Evolutionary conservation across 208 protist genomes (phyloP).

Genomic region (Strigomonas culicis): DNA sequence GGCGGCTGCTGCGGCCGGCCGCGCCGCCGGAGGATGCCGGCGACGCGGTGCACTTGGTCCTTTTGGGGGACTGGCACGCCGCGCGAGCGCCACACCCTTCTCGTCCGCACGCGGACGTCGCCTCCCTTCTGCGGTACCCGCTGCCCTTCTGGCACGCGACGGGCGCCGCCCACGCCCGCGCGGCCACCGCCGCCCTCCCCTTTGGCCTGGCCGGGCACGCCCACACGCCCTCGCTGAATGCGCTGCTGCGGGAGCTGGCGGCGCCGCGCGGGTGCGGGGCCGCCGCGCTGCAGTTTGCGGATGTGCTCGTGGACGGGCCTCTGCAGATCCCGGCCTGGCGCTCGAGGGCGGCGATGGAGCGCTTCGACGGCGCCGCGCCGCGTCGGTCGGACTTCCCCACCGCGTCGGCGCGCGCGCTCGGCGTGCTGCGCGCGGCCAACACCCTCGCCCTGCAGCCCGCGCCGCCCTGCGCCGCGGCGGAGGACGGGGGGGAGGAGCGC

Average conservation of each 20-base stretch:
- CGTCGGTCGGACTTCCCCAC: background rate
- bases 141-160: background rate
- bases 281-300: constrained; percentile 12
- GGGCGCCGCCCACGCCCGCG: too few relatives aligned
- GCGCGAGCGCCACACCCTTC: too few relatives aligned
- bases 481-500: background rate
- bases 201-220: constrained; percentile 26
- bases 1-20: constrained; percentile 12
- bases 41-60: background rate
- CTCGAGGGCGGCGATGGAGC: background rate
- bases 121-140: background rate
- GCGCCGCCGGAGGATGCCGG: background rate
- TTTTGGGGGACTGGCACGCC: background rate
- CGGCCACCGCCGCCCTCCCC: background rate
- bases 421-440: background rate
- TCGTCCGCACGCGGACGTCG: background rate
- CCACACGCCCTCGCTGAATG: constrained; percentile 49
- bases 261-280: background rate
- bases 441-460: background rate
- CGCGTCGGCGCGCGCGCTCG: background rate
- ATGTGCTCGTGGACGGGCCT: constrained; percentile 19
- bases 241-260: constrained; percentile 24
- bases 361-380: background rate
- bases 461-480: too few relatives aligned
- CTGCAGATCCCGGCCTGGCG: background rate